Percentiles rank a stretch among this genome's conserved stretches.
phyloP scores from a whole-genome alignment of 805 yeast species.

The Kodamaea sagamina region DNA sequence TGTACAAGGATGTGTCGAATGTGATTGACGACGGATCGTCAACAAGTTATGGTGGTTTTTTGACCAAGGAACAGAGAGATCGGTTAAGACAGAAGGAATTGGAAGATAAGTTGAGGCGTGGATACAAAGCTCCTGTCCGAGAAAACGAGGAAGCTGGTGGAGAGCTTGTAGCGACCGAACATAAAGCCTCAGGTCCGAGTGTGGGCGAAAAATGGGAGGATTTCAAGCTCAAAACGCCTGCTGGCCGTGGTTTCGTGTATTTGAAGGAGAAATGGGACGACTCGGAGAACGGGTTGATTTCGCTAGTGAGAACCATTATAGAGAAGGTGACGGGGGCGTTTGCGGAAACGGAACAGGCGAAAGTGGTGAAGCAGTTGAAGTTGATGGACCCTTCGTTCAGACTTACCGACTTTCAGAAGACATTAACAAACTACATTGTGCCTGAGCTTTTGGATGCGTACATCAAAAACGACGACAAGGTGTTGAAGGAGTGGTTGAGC shows the following conservation, averaged over 20 bases:
- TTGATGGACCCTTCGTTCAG: constrained; percentile 88
- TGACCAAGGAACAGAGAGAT: constrained; percentile 78
- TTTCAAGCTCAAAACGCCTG: constrained; percentile 63
- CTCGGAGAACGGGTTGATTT: constrained; percentile 87
- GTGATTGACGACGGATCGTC: constrained; percentile 92
- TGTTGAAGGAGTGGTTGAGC: constrained; percentile 86
- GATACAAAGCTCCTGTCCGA: constrained; percentile 68
- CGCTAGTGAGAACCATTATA: constrained; percentile 73
- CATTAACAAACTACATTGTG: constrained; percentile 85
- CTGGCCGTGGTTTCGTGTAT: constrained; percentile 65
- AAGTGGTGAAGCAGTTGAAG: constrained; percentile 82
- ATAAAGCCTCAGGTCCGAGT: constrained; percentile 70
- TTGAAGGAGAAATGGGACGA: constrained; percentile 83
- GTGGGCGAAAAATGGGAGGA: constrained; percentile 65
- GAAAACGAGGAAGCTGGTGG: constrained; percentile 82
- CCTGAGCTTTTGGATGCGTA: constrained; percentile 97
- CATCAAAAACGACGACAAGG: constrained; percentile 83
- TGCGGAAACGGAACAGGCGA: constrained; percentile 95
- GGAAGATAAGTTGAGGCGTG: constrained; percentile 58
- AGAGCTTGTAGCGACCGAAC: constrained; percentile 78
- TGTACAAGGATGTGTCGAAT: constrained; percentile 84
- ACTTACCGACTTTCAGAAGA: constrained; percentile 73
- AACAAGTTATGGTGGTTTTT: constrained; percentile 88
- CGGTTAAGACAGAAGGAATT: constrained; percentile 55
- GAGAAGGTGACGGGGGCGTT: constrained; percentile 85